Evolutionary conservation across 805 yeast genomes (phyloP).

Genomic region (Pichia sporocuriosa): DNA sequence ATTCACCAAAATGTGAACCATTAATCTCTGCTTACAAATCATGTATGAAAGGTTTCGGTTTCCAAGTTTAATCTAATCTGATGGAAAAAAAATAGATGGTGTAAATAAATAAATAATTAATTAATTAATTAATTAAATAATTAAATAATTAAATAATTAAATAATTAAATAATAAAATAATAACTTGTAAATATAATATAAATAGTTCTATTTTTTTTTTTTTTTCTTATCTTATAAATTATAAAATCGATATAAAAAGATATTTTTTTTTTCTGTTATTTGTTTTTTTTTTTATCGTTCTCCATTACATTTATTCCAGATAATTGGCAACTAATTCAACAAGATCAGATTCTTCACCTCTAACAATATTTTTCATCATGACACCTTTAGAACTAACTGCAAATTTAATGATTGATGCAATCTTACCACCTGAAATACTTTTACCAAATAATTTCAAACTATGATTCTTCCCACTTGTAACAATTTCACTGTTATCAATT

Average conservation of each 20-base stretch:
- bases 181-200: not conserved
- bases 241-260: no score
- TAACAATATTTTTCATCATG: slow-evolving; percentile 54
- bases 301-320: slow-evolving; percentile 26
- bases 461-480: slow-evolving; percentile 54
- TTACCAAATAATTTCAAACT: slow-evolving; percentile 78
- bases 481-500: slow-evolving; percentile 64
- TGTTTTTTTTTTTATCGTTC: not conserved
- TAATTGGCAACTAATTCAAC: slow-evolving; percentile 47
- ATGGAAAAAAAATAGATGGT: no score
- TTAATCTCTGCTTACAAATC: slow-evolving; percentile 65
- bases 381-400: slow-evolving; percentile 43
- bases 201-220: no score
- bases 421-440: slow-evolving; percentile 50
- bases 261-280: no score
- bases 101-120: not conserved
- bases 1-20: slow-evolving; percentile 71
- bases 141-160: no score
- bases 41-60: slow-evolving; percentile 93
- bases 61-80: slow-evolving; percentile 34
- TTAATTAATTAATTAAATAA: not conserved
- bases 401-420: slow-evolving; percentile 43
- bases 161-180: no score
- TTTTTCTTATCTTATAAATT: no score
- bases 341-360: slow-evolving; percentile 45